Conservation (phyloP, 2,329 filamentous ascomycete genomes). For the Botrytis sinoallii region DNA sequence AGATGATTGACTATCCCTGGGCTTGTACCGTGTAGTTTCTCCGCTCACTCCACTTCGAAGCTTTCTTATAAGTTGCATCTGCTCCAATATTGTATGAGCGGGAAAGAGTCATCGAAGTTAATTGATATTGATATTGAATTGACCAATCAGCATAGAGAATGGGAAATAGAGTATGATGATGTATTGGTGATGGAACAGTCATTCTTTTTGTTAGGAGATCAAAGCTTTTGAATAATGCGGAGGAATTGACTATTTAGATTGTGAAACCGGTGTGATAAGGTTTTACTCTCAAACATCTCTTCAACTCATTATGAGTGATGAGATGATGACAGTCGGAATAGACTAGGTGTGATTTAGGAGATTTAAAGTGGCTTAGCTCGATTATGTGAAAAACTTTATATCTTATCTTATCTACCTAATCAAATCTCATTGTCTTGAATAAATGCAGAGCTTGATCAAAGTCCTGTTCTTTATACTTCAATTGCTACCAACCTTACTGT, state of each 20-base stretch:
- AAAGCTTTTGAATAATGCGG: not conserved
- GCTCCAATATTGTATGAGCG: not conserved
- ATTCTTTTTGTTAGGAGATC: not conserved
- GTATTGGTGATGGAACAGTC: not conserved
- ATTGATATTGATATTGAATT: not conserved
- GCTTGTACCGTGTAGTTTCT: not conserved
- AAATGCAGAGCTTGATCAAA: not conserved
- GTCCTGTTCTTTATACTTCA: not conserved
- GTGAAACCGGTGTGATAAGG: not conserved
- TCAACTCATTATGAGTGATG: not conserved
- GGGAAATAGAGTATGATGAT: not conserved
- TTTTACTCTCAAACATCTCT: not conserved
- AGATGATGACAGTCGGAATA: not conserved
- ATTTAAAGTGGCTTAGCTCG: not conserved
- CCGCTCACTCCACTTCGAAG: not conserved
- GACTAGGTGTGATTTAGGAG: not conserved
- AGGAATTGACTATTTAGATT: not conserved
- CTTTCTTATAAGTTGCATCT: not conserved
- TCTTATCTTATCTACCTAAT: not conserved
- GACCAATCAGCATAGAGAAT: not conserved
- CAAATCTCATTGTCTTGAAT: not conserved
- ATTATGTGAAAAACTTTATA: not conserved
- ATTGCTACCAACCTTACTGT: not conserved
- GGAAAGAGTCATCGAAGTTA: not conserved
- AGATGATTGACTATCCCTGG: not conserved